Evolutionary conservation across 805 yeast genomes (phyloP), one percentile per base, ranked within the genome.

Genomic region (Nakazawaea ishiwadae): DNA sequence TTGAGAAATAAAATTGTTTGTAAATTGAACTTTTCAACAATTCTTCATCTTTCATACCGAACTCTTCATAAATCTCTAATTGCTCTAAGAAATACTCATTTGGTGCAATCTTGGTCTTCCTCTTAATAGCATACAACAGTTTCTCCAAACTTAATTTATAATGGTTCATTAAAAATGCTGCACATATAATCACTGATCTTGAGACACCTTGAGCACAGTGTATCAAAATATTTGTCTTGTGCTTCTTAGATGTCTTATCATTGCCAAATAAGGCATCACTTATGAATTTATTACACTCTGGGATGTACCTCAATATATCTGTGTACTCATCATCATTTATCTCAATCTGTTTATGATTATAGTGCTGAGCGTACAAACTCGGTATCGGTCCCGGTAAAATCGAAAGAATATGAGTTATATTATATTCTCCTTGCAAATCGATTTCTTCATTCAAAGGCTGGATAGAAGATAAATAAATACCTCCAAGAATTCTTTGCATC

Each of bases 71-170:
- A 4, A 88, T 55, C 32, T 72, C 59, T 44, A 91, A 66, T 60
- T 91, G 99, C 45, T 75, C 75, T 54, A 74, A 55, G 54, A 93
- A 93, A 15, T 83, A 78, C 4, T 68, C 75, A 59, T 88, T 91
- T 19, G 96, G 96, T 46, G 73, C 71, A 4, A 79, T 79, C 4
- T 68, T 66, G 3, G 84, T 71, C 50, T 75, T 81, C 47, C 90
- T 61, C 47, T 69, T 71, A n/a, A 91, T 81, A 0, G 91, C 91
- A 60, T 83, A 81, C 6, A 86, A 51, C 0, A 96, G 84, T 48
- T 79, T 79, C 12, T 73, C 66, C 14, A 76, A 62, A 10, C 66
- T 62, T 52, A 88, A 68, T 1, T 77, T 71, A 58, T 83, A 71
- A 48, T 61, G 65, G 39, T 65, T 60, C 76, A 76, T 75, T 39